phyloP scores from a whole-genome alignment of 768 basidiomycete genomes.

The Nidularia sp. region DNA sequence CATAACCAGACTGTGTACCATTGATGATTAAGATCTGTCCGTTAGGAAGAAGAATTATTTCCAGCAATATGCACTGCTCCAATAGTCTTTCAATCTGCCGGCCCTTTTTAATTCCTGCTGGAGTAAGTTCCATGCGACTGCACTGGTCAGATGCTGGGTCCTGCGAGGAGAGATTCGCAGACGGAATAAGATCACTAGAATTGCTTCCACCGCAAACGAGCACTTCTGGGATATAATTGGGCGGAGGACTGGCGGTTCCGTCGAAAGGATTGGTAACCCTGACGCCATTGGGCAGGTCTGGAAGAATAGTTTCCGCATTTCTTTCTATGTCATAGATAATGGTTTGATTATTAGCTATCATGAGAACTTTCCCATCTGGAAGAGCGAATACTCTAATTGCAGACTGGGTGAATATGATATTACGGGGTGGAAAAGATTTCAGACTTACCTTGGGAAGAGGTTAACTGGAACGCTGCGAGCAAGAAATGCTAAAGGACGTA shows the following conservation, averaged over 20 bases:
- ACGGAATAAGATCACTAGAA: conserved; percentile 21
- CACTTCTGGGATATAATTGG: conserved; percentile 38
- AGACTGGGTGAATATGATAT: conserved; percentile 11
- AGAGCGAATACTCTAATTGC: conserved; percentile 25
- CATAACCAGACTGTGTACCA: conserved; percentile 38
- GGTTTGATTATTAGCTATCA: conserved; percentile 35
- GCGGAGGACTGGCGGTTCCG: conserved; percentile 29
- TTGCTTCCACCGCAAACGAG: conserved; percentile 44
- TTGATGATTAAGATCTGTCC: conserved; percentile 40
- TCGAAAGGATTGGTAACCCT: conserved; percentile 38
- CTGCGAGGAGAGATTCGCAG: conserved; percentile 30
- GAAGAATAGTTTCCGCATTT: conserved; percentile 32
- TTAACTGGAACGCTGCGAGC: conserved; percentile 20
- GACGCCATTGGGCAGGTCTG: conserved; percentile 42
- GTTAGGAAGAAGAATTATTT: conserved; percentile 37
- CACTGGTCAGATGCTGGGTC: conserved; percentile 40
- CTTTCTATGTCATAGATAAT: conserved; percentile 36
- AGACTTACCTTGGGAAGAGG: conserved; percentile 21
- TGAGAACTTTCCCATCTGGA: conserved; percentile 36
- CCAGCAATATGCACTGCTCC: conserved; percentile 32
- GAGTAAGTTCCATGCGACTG: conserved; percentile 34
- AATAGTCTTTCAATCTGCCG: conserved; percentile 45
- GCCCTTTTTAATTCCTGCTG: conserved; percentile 34
- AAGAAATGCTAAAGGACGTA: conserved; percentile 20
- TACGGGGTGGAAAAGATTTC: conserved; percentile 5